A percentile compares a stretch with the other conserved stretches of the same genome.
phyloP scores from a whole-genome alignment of 352 stramenopile species.

The Globisporangium middletonii region DNA sequence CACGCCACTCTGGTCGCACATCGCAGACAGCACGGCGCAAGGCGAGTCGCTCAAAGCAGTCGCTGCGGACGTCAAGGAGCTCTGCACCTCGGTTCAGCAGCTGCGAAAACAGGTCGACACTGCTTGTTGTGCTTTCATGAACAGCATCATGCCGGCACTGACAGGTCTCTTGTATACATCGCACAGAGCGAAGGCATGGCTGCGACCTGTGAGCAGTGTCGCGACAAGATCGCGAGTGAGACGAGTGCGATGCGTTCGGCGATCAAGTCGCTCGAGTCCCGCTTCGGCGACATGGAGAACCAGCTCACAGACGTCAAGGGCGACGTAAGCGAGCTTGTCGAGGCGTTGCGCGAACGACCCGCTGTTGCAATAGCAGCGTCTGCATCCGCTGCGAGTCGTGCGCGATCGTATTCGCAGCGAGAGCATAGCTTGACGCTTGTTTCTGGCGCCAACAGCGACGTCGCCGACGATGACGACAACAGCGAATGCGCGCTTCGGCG shows the following conservation, averaged over 20 bases:
- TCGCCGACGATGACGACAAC: constrained; percentile 2
- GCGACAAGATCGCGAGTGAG: constrained; percentile 20
- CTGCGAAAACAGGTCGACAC: constrained; percentile 13
- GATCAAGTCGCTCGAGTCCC: constrained; percentile 17
- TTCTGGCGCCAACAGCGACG: neutral
- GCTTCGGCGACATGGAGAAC: constrained; percentile 20
- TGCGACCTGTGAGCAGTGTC: constrained; percentile 11
- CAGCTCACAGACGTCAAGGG: constrained; percentile 19
- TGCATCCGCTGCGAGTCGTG: neutral
- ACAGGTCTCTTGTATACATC: neutral
- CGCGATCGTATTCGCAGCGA: constrained; percentile 1
- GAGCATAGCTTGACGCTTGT: neutral
- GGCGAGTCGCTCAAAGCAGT: constrained; percentile 8
- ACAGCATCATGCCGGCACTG: neutral
- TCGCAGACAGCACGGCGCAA: neutral
- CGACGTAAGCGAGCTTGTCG: constrained; percentile 21
- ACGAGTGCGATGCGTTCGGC: constrained; percentile 4
- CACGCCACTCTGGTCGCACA: constrained; percentile 3
- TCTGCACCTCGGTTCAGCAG: constrained; percentile 6
- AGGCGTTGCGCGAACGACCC: too few relatives aligned
- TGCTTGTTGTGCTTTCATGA: too few relatives aligned
- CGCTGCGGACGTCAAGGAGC: neutral
- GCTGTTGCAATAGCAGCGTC: neutral
- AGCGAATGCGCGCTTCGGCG: constrained; percentile 18
- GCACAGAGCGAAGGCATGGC: constrained; percentile 15